Evolutionary conservation across 148 eudicot species (phyloP), one percentile per base, ranked within the genome.

Genomic region (Nepenthes mirabilis): DNA sequence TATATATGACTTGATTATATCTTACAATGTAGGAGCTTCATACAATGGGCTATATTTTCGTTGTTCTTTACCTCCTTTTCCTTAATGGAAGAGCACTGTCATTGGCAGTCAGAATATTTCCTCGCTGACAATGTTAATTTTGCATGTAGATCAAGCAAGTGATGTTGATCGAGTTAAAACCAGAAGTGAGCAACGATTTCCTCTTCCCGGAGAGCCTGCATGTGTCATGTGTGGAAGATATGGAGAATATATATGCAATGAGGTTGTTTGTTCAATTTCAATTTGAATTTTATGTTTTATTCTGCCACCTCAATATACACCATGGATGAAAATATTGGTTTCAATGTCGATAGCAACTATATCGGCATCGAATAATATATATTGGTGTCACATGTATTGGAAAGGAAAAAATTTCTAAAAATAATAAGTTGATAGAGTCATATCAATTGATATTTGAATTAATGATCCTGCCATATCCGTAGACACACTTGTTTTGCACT

Each of bases 221-320:
- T 89, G 97, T 66, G 79, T 81, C 53, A 64, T 89, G 6, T 89
- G 97, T 45, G 94, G 94, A n/a, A 89, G 80, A 64, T 89, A 79
- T 68, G 94, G 94, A 59, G 94, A 89, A 70, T 86, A 89, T 67
- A 78, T 89, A 53, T 89, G 97, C 45, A 60, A 89, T 65, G 90
- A 86, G 97, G 94, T 86, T 52, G 68, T 33, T 47, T 59, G 13
- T 36, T 33, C 47, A 59, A 10, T 63, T 57, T 33, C 52, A 64
- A 47, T 23, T 52, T 35, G 23, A 45, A 11, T 32, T 32, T 14
- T 37, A 23, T 35, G 6, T 51, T 6, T 65, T 47, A n/a, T 13
- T 64, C 56, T 54, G 51, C 47, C 51, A 11, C 40, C 14, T 2
- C 8, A 0, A 23, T 23, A 23, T 23, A 23, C 23, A 23, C 23